A percentile compares a stretch with the other conserved stretches of the same genome.
These are phyloP conservation scores for Acrodontium crateriforme DNA, from an alignment of 2,329 filamentous ascomycete genomes.

Conservation along the genomic window DNA sequence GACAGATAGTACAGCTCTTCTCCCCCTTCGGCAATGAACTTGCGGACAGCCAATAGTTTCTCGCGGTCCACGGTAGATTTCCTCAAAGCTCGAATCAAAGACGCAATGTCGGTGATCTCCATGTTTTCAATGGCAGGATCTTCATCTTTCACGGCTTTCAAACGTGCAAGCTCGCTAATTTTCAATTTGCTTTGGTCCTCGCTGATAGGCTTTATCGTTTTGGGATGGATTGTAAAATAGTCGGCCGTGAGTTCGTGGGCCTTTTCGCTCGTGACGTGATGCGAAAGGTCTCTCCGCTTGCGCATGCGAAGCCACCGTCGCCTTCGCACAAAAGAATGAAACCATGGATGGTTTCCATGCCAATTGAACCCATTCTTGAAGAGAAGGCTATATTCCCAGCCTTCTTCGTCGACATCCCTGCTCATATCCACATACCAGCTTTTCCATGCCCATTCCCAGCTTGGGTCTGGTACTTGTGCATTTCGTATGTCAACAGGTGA, in stretches of 20 bases:
- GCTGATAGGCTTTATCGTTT: constrained; percentile 9
- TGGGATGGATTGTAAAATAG: constrained; percentile 60
- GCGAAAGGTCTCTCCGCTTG: constrained; percentile 43
- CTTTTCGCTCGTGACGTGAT: constrained; percentile 32
- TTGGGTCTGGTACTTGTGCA: constrained; percentile 84
- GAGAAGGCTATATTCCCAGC: constrained; percentile 92
- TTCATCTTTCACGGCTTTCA: constrained; percentile 21
- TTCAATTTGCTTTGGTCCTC: background rate
- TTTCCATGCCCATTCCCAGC: constrained; percentile 79
- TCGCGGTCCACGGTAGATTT: constrained; percentile 71
- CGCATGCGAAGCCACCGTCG: constrained; percentile 78
- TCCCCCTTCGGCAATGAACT: constrained; percentile 63
- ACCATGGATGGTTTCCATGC: constrained; percentile 83
- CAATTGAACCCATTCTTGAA: constrained; percentile 51
- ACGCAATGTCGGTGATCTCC: constrained; percentile 50
- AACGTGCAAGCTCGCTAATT: constrained; percentile 3
- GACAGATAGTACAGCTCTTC: constrained; percentile 69
- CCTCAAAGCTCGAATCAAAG: constrained; percentile 55
- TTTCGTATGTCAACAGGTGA: constrained; percentile 62
- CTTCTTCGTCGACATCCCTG: constrained; percentile 73
- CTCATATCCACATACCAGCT: constrained; percentile 64
- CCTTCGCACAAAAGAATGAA: constrained; percentile 84
- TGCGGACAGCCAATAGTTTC: constrained; percentile 71
- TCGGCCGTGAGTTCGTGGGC: constrained; percentile 58
- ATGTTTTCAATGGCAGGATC: constrained; percentile 35